Evolutionary conservation across 345 rosid genomes (phyloP), one percentile per base, ranked within the genome.

Genomic region (Luvunga scandens): DNA sequence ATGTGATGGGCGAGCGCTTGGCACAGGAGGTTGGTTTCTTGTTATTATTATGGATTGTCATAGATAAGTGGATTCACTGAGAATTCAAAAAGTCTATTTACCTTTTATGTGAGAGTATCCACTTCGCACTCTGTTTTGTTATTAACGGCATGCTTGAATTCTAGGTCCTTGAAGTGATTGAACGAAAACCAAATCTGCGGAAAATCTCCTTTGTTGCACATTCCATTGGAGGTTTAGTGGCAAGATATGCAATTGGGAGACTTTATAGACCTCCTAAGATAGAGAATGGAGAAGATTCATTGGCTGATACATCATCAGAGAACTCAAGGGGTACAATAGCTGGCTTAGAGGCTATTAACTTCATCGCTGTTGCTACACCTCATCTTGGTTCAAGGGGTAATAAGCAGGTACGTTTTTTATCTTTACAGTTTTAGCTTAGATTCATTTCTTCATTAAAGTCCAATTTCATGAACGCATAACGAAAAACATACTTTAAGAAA

Each of bases 321-420:
- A 78, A 83, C 66, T 61, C 84, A 39, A 61, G 66, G 71, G 92
- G 90, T 53, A 89, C 94, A 4, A 91, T 94, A 60, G 91, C 88
- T 81, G 98, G 97, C 72, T 81, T 97, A 86, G 97, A 91, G 88
- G 89, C 98, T 73, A 55, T 93, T 81, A 94, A 97, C 81, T 97
- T 97, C 82, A 85, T 96, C 78, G 90, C 97, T 62, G 98, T 91
- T 75, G 99, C 98, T 72, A 89, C 99, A 8, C 99, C 98, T 60
- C 99, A 97, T 87, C 97, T 94, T 83, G 99, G 98, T 72, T 97
- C 98, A 4, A 90, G 94, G 89, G 98, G 98, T 56, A 93, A 97
- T 79, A 94, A 84, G 77, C 98, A 97, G 98, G 99, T 97, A 83
- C 10, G 12, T 27, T 45, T 45, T 69, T 75, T 22, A 25, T 67